Evolutionary conservation across 345 rosid genomes (phyloP), one percentile per base, ranked within the genome.

Genomic region (Aquilaria sinensis): DNA sequence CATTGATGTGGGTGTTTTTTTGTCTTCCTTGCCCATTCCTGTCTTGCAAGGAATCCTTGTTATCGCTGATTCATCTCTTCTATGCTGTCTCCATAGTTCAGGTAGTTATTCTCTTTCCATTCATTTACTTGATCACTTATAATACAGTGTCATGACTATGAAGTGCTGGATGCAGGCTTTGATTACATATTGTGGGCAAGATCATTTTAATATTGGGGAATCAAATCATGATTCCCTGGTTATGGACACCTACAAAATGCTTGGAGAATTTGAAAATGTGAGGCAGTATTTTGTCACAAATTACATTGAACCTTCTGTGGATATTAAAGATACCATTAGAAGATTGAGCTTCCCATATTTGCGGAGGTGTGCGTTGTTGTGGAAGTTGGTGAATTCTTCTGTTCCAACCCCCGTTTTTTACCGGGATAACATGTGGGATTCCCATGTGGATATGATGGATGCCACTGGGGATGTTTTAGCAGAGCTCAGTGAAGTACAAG

Each of bases 1-100:
- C 99, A 31, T 81, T 94, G 75, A 90, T 90, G 91, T 94, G 97
- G 97, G 75, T 82, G 77, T 77, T 94, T 65, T 94, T 80, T 76
- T 94, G 96, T 74, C 99, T 90, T 71, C 99, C 99, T 37, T 71
- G 55, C 67, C 97, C 95, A 62, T 88, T 90, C 74, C 55, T 94
- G 54, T 80, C 80, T 30, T 86, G 99, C 56, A 72, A 83, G 75
- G 87, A 88, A 55, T 88, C 95, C 63, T 67, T 94, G 56, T 58
- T 90, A 61, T 80, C 96, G 55, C 88, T 90, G 60, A 84, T 94
- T 73, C 99, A 90, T 80, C 45, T 87, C 51, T 94, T 90, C 82
- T 78, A 94, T 71, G 69, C 65, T 58, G 96, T 88, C 64, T 74
- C 87, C 49, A 47, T 88, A 53, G 73, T 81, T 68, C 99, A 94